phyloP scores from a whole-genome alignment of 2,329 filamentous ascomycete genomes.

The Fusarium buxicola region DNA sequence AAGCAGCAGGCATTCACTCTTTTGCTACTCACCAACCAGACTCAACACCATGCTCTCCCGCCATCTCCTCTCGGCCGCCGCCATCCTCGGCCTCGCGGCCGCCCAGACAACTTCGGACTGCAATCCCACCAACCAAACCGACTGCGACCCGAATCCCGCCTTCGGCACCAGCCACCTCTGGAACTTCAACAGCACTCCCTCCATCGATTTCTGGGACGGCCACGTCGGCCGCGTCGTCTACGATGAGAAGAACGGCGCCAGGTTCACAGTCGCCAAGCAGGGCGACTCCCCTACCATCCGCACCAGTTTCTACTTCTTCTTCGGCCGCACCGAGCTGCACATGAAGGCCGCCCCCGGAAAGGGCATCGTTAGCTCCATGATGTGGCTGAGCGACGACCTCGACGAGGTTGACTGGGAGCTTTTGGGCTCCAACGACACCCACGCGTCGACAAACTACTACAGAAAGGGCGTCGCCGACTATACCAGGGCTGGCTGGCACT shows the following conservation, averaged over 20 bases:
- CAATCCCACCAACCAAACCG: slow-evolving; percentile 76
- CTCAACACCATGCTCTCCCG: slow-evolving; percentile 44
- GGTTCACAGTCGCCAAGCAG: slow-evolving; percentile 76
- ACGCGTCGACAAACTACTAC: slow-evolving; percentile 81
- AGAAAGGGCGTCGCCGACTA: slow-evolving; percentile 76
- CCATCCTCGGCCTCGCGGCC: slow-evolving; percentile 59
- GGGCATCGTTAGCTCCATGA: slow-evolving; percentile 85
- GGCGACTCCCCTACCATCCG: slow-evolving; percentile 83
- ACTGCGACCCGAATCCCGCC: slow-evolving; percentile 77
- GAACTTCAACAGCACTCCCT: slow-evolving; percentile 72
- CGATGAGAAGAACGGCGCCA: slow-evolving; percentile 70
- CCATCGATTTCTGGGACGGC: slow-evolving; percentile 73
- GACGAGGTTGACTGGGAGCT: slow-evolving; percentile 93
- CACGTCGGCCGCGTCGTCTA: slow-evolving; percentile 75
- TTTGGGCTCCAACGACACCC: slow-evolving; percentile 72
- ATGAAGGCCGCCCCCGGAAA: slow-evolving; percentile 80
- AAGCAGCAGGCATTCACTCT: slow-evolving; percentile 15
- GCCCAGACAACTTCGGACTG: slow-evolving; percentile 84
- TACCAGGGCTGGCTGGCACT: slow-evolving; percentile 71
- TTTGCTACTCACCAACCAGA: neutral
- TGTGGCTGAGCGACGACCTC: slow-evolving; percentile 84
- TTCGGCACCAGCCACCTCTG: slow-evolving; percentile 73
- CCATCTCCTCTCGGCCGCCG: slow-evolving; percentile 49
- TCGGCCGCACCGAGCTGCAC: slow-evolving; percentile 80
- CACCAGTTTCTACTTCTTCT: slow-evolving; percentile 87